phyloP scores from a whole-genome alignment of 495 filamentous ascomycete species.

The Acidomyces sp. region DNA sequence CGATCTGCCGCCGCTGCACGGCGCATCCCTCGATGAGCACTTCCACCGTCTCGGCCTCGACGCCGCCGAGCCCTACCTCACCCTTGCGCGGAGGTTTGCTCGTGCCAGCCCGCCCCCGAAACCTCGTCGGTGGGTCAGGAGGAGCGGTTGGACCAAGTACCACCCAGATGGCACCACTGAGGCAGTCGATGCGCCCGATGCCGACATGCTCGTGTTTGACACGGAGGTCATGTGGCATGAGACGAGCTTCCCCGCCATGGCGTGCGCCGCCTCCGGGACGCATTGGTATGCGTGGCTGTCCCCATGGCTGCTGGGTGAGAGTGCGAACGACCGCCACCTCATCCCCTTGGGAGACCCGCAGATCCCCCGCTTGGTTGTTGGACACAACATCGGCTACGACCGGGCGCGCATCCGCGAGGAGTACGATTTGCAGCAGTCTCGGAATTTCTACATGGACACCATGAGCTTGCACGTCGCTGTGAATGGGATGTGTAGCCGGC shows the following conservation, averaged over 20 bases:
- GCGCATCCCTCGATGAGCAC: conserved; percentile 79
- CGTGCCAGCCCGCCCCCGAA: conserved; percentile 50
- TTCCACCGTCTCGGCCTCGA: conserved; percentile 85
- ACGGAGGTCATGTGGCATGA: conserved; percentile 95
- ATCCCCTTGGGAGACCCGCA: conserved; percentile 70
- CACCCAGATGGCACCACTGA: conserved; percentile 55
- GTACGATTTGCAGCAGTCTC: conserved; percentile 67
- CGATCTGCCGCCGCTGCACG: conserved; percentile 68
- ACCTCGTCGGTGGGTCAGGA: conserved; percentile 65
- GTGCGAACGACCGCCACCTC: conserved; percentile 61
- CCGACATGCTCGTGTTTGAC: conserved; percentile 79
- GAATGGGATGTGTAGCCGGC: conserved; percentile 97
- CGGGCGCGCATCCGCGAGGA: conserved; percentile 79
- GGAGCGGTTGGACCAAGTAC: conserved; percentile 93
- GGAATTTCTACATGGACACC: conserved; percentile 85
- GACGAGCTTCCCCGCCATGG: conserved; percentile 87
- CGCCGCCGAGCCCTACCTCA: conserved; percentile 75
- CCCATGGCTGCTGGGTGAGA: conserved; percentile 82
- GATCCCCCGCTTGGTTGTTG: conserved; percentile 62
- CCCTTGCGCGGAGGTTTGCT: conserved; percentile 60
- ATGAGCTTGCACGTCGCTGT: conserved; percentile 98
- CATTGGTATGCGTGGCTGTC: conserved; percentile 97
- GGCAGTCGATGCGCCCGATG: conserved; percentile 60
- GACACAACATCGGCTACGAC: conserved; percentile 95
- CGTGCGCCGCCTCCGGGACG: conserved; percentile 72